phyloP scores from a whole-genome alignment of 305 asterid genomes.

The Solanum hybrid region DNA sequence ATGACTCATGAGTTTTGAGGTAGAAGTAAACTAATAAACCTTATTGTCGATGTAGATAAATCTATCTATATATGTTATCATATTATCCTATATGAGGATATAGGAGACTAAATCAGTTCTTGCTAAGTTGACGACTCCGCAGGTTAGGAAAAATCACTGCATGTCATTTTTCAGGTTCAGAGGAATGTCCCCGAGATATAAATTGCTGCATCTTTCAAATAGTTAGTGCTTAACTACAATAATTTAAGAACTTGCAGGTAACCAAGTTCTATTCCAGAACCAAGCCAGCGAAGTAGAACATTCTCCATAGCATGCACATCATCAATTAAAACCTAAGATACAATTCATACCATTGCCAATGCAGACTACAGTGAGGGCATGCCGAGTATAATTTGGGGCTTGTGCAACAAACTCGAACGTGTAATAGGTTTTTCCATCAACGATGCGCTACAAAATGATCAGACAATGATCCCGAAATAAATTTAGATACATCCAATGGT shows the following conservation, averaged over 20 bases:
- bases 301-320: not conserved
- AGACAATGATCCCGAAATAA: constrained; percentile 3
- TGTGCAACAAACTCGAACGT: constrained; percentile 62
- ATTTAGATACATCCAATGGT: not conserved
- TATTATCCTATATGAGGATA: not conserved
- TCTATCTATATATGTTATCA: not conserved
- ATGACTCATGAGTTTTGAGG: not conserved
- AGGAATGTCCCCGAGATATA: not conserved
- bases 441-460: constrained; percentile 46
- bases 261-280: not conserved
- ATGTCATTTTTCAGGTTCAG: not conserved
- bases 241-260: not conserved
- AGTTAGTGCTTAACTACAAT: not conserved
- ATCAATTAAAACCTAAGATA: not conserved
- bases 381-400: constrained; percentile 82
- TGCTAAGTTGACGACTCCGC: not conserved
- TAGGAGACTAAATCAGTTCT: not conserved
- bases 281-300: not conserved
- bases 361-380: constrained; percentile 70
- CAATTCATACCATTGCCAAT: constrained; percentile 60
- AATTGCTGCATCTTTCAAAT: not conserved
- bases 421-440: constrained; percentile 69
- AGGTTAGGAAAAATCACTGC: not conserved
- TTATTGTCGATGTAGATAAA: not conserved
- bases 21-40: not conserved